Evolutionary conservation across 768 basidiomycete species (phyloP).

Genomic region (Tremella yokohamensis): DNA sequence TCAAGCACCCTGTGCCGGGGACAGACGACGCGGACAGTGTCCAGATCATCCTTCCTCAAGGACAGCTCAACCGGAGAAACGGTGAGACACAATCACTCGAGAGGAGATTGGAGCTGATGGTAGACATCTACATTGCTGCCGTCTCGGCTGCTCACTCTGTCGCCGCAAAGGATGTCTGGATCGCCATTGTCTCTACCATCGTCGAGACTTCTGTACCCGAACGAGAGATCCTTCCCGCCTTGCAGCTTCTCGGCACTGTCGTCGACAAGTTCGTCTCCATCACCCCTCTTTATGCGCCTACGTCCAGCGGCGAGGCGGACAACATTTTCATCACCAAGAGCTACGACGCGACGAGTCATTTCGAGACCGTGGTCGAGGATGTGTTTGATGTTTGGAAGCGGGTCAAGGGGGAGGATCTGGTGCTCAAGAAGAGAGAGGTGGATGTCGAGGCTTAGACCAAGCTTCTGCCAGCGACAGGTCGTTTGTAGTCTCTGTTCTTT

Average conservation of each 20-base stretch:
- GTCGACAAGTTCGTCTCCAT: constrained; percentile 96
- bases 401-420: constrained; percentile 55
- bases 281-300: constrained; percentile 82
- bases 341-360: constrained; percentile 98
- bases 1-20: constrained; percentile 96
- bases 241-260: constrained; percentile 85
- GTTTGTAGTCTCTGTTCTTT: no score
- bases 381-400: constrained; percentile 95
- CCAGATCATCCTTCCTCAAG: constrained; percentile 98
- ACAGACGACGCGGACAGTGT: constrained; percentile 92
- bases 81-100: constrained; percentile 57
- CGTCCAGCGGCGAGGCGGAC: constrained; percentile 72
- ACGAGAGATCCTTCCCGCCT: constrained; percentile 83
- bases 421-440: constrained; percentile 49
- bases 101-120: constrained; percentile 9
- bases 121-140: constrained; percentile 98
- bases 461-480: not conserved
- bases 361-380: constrained; percentile 97
- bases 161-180: constrained; percentile 87
- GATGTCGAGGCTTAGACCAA: constrained; percentile 46
- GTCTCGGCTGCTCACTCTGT: constrained; percentile 97
- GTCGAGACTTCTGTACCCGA: constrained; percentile 93
- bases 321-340: constrained; percentile 96
- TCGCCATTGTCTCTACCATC: constrained; percentile 97
- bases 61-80: constrained; percentile 88